Evolutionary conservation across 257 asterid species (phyloP).

Genomic region (Buddleja alternifolia): DNA sequence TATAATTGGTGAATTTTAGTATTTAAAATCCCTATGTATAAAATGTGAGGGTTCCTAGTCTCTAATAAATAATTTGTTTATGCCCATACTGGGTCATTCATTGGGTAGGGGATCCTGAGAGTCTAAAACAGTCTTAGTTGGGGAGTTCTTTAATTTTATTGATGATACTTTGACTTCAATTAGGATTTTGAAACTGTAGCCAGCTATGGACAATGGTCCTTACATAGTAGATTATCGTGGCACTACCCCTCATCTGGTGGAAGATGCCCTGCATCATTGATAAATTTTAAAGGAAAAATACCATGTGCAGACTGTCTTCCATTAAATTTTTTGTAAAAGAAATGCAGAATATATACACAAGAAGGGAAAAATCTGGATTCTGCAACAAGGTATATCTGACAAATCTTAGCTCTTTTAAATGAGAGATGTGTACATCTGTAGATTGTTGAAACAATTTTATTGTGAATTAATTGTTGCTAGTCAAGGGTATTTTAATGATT

Average conservation of each 20-base stretch:
- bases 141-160: neutral
- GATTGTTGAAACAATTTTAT: neutral
- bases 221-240: neutral
- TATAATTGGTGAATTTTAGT: neutral
- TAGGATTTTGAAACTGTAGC: neutral
- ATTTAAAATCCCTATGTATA: neutral
- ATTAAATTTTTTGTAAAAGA: too few relatives aligned
- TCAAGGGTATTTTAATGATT: too few relatives aligned
- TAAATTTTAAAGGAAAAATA: too few relatives aligned
- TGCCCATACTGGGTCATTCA: neutral
- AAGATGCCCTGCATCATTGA: too few relatives aligned
- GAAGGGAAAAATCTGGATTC: too few relatives aligned
- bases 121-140: neutral
- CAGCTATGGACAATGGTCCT: neutral
- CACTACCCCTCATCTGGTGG: neutral
- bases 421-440: neutral
- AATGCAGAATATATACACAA: too few relatives aligned
- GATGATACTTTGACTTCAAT: neutral
- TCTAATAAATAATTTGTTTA: neutral
- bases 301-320: too few relatives aligned
- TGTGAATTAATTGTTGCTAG: neutral
- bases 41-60: neutral
- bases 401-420: neutral
- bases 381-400: too few relatives aligned
- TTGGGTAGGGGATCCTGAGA: neutral